phyloP scores from a whole-genome alignment of 2,329 filamentous ascomycete genomes.

The Thielaviopsis musarum region DNA sequence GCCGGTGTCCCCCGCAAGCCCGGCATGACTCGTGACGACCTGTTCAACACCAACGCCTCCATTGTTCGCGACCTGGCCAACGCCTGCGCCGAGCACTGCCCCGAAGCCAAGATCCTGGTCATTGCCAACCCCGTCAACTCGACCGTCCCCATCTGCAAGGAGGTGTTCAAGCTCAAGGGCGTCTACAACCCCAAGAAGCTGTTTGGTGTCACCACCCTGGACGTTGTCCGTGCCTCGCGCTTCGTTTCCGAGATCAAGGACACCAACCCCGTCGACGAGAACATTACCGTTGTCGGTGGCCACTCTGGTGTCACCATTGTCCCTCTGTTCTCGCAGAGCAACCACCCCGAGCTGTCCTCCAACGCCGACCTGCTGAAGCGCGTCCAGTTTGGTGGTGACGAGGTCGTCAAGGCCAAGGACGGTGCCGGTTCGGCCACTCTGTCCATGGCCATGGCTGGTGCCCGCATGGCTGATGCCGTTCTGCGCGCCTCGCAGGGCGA shows the following conservation, averaged over 20 bases:
- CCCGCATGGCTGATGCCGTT: conserved; percentile 70
- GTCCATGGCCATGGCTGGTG: conserved; percentile 95
- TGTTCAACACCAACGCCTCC: conserved; percentile 99
- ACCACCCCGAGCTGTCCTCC: conserved; percentile 66
- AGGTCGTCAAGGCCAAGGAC: conserved; percentile 98
- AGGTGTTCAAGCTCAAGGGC: conserved; percentile 86
- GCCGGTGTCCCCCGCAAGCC: conserved; percentile 98
- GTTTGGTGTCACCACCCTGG: conserved; percentile 98
- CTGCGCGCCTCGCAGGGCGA: conserved; percentile 85
- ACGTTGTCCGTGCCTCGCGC: conserved; percentile 91
- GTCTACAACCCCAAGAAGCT: conserved; percentile 99
- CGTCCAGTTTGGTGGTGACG: conserved; percentile 97
- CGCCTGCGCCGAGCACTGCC: conserved; percentile 73
- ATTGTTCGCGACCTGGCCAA: conserved; percentile 98
- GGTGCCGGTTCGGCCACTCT: conserved; percentile 93
- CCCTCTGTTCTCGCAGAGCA: conserved; percentile 88
- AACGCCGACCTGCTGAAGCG: conserved; percentile 71
- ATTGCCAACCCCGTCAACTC: conserved; percentile 99
- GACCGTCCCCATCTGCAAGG: conserved; percentile 91
- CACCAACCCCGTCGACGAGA: conserved; percentile 81
- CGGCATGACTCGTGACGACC: conserved; percentile 98
- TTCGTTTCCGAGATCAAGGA: conserved; percentile 92
- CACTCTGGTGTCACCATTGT: conserved; percentile 98
- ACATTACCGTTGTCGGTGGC: conserved; percentile 89
- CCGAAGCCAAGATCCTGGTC: conserved; percentile 88